Percentiles rank a stretch among this genome's conserved stretches.
phyloP scores from a whole-genome alignment of 805 yeast species.

The Kregervanrija fluxuum region DNA sequence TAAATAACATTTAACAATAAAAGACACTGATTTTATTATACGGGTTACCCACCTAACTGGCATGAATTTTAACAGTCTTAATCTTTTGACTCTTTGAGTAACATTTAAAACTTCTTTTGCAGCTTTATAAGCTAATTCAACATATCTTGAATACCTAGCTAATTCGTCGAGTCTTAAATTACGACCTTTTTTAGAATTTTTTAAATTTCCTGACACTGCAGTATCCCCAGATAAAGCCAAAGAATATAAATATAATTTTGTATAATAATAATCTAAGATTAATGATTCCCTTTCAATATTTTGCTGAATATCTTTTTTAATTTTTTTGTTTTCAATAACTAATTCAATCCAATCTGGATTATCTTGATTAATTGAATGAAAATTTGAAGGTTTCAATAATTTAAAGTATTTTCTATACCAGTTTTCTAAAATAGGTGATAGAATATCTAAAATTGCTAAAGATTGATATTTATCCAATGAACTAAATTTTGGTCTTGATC shows the following conservation, averaged over 20 bases:
- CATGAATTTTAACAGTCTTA: slow-evolving; percentile 62
- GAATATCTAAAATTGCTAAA: slow-evolving; percentile 60
- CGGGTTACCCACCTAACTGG: slow-evolving; percentile 92
- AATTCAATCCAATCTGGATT: slow-evolving; percentile 13
- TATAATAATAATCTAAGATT: slow-evolving; percentile 77
- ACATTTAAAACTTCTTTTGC: slow-evolving; percentile 74
- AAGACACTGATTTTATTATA: slow-evolving; percentile 82
- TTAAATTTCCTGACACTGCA: slow-evolving; percentile 26
- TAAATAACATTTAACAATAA: slow-evolving; percentile 77
- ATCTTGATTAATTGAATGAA: slow-evolving; percentile 22
- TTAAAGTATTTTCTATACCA: slow-evolving; percentile 66
- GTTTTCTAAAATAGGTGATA: slow-evolving; percentile 68
- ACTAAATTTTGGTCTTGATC: slow-evolving; percentile 49
- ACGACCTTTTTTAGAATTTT: slow-evolving; percentile 20
- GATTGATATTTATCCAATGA: slow-evolving; percentile 53
- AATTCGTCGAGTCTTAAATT: slow-evolving; percentile 59
- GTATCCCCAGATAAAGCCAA: slow-evolving; percentile 57
- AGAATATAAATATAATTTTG: slow-evolving; percentile 77
- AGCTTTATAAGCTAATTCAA: slow-evolving; percentile 73
- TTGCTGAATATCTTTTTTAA: slow-evolving; percentile 31
- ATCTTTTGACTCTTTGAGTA: slow-evolving; percentile 59
- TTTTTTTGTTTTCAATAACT: slow-evolving; percentile 29
- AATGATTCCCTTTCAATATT: slow-evolving; percentile 61
- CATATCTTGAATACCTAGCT: slow-evolving; percentile 65
- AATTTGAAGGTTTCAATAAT: slow-evolving; percentile 43